These are phyloP conservation scores for Lignosus rhinocerotis DNA, from an alignment of 1,284 basidiomycete species.

Conservation along the genomic window DNA sequence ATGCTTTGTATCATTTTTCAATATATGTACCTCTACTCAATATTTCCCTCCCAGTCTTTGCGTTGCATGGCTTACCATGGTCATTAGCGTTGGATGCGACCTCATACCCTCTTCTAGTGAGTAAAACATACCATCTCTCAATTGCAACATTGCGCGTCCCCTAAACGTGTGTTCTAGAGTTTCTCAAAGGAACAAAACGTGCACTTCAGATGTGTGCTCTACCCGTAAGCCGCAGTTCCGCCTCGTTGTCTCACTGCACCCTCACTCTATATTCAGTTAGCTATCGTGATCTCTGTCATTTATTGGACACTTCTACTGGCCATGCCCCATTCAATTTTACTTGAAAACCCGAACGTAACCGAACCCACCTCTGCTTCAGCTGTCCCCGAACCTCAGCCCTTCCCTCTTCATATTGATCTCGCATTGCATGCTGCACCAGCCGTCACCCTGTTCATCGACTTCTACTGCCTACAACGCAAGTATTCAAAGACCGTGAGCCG, in stretches of 20 bases:
- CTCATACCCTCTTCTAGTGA: slow-evolving; percentile 50
- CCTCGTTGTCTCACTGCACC: background rate
- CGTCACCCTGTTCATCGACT: slow-evolving; percentile 64
- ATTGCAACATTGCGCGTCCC: no score
- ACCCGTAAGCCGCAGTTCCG: slow-evolving; percentile 44
- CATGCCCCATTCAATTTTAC: slow-evolving; percentile 53
- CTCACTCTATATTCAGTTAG: slow-evolving; percentile 42
- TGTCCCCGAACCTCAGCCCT: slow-evolving; percentile 41
- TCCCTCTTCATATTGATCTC: slow-evolving; percentile 67
- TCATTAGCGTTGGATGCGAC: slow-evolving; percentile 48
- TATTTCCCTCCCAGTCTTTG: slow-evolving; percentile 39
- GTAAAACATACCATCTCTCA: slow-evolving; percentile 26
- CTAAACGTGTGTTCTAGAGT: slow-evolving; percentile 31
- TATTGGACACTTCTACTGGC: slow-evolving; percentile 68
- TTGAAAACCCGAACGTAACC: slow-evolving; percentile 24
- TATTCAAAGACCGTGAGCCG: slow-evolving; percentile 50
- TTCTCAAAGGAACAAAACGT: slow-evolving; percentile 50
- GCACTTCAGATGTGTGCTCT: slow-evolving; percentile 59
- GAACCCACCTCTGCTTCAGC: slow-evolving; percentile 41
- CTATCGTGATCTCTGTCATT: slow-evolving; percentile 67
- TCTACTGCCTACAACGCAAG: slow-evolving; percentile 65
- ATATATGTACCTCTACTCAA: background rate
- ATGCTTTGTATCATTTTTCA: background rate
- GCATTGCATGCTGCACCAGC: slow-evolving; percentile 69
- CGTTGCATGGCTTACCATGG: slow-evolving; percentile 53